A percentile compares a stretch with the other conserved stretches of the same genome.
Conservation (phyloP, 352 stramenopile genomes). For the Globisporangium parvum region DNA sequence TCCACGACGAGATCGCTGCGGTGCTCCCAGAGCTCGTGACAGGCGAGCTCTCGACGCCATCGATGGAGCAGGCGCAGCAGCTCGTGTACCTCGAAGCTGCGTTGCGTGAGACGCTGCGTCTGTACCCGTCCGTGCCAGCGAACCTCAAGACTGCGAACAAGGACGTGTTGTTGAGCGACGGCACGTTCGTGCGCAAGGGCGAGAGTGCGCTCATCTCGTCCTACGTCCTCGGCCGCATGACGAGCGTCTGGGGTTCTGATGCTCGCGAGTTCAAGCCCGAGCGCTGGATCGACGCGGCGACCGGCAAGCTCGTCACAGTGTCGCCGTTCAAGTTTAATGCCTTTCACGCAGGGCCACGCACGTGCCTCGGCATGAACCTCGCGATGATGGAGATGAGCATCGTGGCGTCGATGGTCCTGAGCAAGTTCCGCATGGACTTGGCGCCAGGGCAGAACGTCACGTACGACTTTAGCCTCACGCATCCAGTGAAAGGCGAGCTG, state of each 20-base stretch:
- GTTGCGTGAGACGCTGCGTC: too few relatives aligned
- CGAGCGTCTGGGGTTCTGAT: too few relatives aligned
- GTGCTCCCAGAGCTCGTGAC: conserved; percentile 22
- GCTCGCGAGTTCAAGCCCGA: conserved; percentile 66
- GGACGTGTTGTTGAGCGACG: too few relatives aligned
- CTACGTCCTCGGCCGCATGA: too few relatives aligned
- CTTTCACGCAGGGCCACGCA: conserved; percentile 10
- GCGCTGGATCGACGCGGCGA: conserved; percentile 59
- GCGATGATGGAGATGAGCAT: conserved; percentile 51
- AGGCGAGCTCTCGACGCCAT: too few relatives aligned
- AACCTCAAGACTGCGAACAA: too few relatives aligned
- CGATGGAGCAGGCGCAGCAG: too few relatives aligned
- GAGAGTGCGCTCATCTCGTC: too few relatives aligned
- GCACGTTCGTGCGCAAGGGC: too few relatives aligned
- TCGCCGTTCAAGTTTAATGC: not conserved
- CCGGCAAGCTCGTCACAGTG: not conserved
- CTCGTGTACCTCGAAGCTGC: too few relatives aligned
- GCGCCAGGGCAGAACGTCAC: conserved; percentile 20
- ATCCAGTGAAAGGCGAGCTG: conserved; percentile 24
- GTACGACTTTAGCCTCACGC: conserved; percentile 21
- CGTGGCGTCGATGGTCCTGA: conserved; percentile 27
- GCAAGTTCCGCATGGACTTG: conserved; percentile 31
- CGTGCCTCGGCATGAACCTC: conserved; percentile 17
- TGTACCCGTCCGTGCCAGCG: too few relatives aligned
- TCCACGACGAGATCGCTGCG: conserved; percentile 36